Base-by-base conservation (phyloP, 2,329 filamentous ascomycete species). In the Colletotrichum trifolii region DNA sequence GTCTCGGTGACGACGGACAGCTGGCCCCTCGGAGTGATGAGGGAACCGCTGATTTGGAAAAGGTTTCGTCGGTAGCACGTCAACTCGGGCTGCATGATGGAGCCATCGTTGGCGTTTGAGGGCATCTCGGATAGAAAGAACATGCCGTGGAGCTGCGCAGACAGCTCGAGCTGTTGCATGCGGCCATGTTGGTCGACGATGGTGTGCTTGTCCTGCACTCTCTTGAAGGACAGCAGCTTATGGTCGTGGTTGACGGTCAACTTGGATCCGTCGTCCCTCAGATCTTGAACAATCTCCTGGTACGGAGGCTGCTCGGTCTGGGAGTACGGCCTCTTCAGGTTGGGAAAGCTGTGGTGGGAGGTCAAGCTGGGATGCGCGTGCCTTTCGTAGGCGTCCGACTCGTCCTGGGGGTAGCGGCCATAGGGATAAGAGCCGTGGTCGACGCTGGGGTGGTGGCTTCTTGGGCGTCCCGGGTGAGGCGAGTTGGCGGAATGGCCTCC, bases 11-110 rank as follows among this genome's bases (percentile, higher is more conserved):
- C 84, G 60, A 97, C 88, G 55, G 91, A 96, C 60, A 95, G 83
- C 67, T 94, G 86, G 35, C 89, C 90, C 67, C 93, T 84, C 2
- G 94, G 93, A 12, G 94, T 85, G 45, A 93, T 93, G 63, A 97
- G 87, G 6, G 91, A 94, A 63, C 95, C 95, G 67, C 94, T 97
- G 73, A 97, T 96, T 77, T 97, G 95, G 78, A 98, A 98, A 53
- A 98, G 83, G 74, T 98, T 98, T 52, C 95, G 89, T 69, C 95
- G 91, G 78, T 98, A 98, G 83, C 95, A 98, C 3, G 95, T 98
- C 75, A 98, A 79, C 79, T 98, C 95, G 56, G 88, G 93, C 74
- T 91, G 90, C 54, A 89, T 80, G 50, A 85, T 75, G 49, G 78
- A 81, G 64, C 85, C 86, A 69, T 90, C 87, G 69, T 77, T 82